Evolutionary conservation across 202 grass and related monocot genomes (phyloP).

Genomic region (Setaria italica): DNA sequence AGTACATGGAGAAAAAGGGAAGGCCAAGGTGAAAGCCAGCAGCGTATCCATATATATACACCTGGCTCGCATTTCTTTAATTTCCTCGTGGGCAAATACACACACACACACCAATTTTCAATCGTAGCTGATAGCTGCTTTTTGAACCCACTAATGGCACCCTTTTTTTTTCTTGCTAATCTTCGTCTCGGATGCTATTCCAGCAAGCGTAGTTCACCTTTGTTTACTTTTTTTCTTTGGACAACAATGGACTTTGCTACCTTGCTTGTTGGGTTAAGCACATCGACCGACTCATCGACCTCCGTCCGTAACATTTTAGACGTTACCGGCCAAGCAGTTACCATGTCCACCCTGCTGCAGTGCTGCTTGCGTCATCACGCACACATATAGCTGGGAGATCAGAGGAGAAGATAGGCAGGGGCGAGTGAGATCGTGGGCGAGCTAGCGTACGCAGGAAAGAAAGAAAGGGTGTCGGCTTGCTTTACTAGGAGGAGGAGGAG

Average conservation of each 20-base stretch:
- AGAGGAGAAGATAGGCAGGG: not conserved
- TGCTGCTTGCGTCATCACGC: not conserved
- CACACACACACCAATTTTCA: not conserved
- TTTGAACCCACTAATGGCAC: not conserved
- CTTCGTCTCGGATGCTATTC: not conserved
- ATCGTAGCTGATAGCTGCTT: not conserved
- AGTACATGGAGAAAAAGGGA: not conserved
- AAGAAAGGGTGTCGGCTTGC: not conserved
- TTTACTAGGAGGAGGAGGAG: not conserved
- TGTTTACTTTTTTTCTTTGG: not conserved
- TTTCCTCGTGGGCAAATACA: not conserved
- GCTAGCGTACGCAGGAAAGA: not conserved
- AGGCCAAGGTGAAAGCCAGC: not conserved
- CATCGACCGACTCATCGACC: not conserved
- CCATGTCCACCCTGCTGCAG: not conserved
- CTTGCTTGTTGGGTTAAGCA: slow-evolving; percentile 21
- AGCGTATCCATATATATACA: not conserved
- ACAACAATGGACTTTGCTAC: not conserved
- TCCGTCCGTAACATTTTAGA: not conserved
- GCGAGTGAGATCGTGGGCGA: not conserved
- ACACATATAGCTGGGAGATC: not conserved
- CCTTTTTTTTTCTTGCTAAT: not conserved
- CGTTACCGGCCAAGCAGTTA: not conserved
- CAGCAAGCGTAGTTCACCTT: not conserved
- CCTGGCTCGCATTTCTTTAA: not conserved